Evolutionary conservation across 768 basidiomycete species (phyloP).

Genomic region (Tricholoma terreum): DNA sequence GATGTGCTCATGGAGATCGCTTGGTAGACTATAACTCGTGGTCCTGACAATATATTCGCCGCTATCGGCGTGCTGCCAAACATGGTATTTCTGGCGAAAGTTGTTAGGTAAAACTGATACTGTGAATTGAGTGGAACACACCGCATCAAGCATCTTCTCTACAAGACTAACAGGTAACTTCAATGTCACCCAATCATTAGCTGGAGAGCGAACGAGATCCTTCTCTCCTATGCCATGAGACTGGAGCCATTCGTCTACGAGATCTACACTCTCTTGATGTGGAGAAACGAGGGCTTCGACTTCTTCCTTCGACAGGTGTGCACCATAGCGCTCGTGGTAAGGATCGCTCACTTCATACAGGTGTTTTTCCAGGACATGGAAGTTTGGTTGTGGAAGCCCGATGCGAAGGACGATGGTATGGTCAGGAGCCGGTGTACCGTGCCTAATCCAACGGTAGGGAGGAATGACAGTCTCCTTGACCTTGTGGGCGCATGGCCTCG

Average conservation of each 20-base stretch:
- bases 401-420: slow-evolving; percentile 55
- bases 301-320: slow-evolving; percentile 61
- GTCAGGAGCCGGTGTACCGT: slow-evolving; percentile 40
- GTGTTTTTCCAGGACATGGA: slow-evolving; percentile 45
- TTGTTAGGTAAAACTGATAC: neutral
- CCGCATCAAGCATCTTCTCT: slow-evolving; percentile 71
- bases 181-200: slow-evolving; percentile 67
- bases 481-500: slow-evolving; percentile 21
- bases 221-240: slow-evolving; percentile 50
- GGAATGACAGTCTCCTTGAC: slow-evolving; percentile 31
- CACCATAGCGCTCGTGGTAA: slow-evolving; percentile 46
- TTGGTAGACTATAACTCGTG: slow-evolving; percentile 66
- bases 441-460: slow-evolving; percentile 50
- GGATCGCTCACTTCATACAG: slow-evolving; percentile 59
- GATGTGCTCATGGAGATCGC: slow-evolving; percentile 53
- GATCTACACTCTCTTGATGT: slow-evolving; percentile 47
- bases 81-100: slow-evolving; percentile 50
- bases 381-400: slow-evolving; percentile 51
- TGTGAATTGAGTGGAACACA: slow-evolving; percentile 23
- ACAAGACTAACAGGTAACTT: slow-evolving; percentile 55
- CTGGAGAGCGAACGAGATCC: slow-evolving; percentile 52
- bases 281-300: slow-evolving; percentile 63
- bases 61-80: slow-evolving; percentile 51
- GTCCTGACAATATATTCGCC: slow-evolving; percentile 62
- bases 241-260: slow-evolving; percentile 61